phyloP scores from a whole-genome alignment of 257 asterid species.

The Striga asiatica region DNA sequence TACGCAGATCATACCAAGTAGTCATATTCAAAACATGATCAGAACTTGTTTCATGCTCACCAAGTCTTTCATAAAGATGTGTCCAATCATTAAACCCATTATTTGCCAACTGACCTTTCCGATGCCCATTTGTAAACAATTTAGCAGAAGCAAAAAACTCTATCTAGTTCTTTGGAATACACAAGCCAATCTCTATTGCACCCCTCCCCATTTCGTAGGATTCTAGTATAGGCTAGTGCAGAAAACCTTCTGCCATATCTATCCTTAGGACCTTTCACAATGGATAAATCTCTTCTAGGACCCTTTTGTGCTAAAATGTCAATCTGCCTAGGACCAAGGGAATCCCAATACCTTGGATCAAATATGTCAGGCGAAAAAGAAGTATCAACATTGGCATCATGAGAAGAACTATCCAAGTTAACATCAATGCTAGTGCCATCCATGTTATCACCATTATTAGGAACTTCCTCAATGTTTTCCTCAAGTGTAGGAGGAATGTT shows the following conservation, averaged over 20 bases:
- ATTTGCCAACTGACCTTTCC: not conserved
- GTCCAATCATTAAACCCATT: not conserved
- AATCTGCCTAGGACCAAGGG: not conserved
- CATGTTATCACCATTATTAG: no score
- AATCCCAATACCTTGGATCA: not conserved
- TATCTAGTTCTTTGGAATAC: not conserved
- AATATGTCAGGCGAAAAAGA: not conserved
- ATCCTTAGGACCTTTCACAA: constrained; percentile 7
- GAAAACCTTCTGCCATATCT: not conserved
- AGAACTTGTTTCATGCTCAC: not conserved
- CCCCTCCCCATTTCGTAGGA: not conserved
- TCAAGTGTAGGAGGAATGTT: no score
- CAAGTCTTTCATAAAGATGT: not conserved
- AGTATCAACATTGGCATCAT: not conserved
- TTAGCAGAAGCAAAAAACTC: not conserved
- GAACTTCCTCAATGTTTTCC: no score
- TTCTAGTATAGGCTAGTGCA: not conserved
- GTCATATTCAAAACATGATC: not conserved
- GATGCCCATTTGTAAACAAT: not conserved
- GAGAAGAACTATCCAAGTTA: no score
- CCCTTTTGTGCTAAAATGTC: not conserved
- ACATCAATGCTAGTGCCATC: no score
- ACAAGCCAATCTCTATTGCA: constrained; percentile 1
- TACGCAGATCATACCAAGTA: not conserved
- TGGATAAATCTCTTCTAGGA: not conserved